Evolutionary conservation across 768 basidiomycete species (phyloP).

Genomic region (Pisolithus microcarpus): DNA sequence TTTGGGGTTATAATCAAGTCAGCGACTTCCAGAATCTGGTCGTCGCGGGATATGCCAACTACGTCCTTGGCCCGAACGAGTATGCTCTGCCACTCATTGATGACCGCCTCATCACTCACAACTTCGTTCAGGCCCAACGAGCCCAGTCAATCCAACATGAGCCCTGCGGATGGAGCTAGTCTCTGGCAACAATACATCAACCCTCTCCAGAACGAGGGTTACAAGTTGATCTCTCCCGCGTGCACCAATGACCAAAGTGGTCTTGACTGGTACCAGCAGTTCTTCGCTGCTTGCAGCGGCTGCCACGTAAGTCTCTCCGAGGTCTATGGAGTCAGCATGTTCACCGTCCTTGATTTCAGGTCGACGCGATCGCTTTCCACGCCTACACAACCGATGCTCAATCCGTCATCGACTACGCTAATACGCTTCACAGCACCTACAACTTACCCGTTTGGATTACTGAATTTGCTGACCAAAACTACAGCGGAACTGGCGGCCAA

Average conservation of each 20-base stretch:
- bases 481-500: conserved; percentile 33
- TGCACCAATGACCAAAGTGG: conserved; percentile 56
- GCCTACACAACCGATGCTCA: conserved; percentile 51
- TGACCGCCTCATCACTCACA: conserved; percentile 4
- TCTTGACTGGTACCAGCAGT: conserved; percentile 55
- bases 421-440: conserved; percentile 39
- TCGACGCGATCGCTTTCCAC: conserved; percentile 57
- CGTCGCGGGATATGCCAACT: conserved; percentile 42
- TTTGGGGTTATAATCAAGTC: conserved; percentile 55
- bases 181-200: conserved; percentile 59
- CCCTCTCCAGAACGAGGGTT: conserved; percentile 51
- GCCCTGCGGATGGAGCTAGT: conserved; percentile 36
- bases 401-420: conserved; percentile 47
- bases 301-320: conserved; percentile 41
- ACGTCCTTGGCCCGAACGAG: conserved; percentile 69
- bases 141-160: conserved; percentile 52
- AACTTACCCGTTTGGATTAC: conserved; percentile 44
- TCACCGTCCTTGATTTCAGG: conserved; percentile 27
- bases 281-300: conserved; percentile 42
- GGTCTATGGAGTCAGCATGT: neutral
- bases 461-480: conserved; percentile 71
- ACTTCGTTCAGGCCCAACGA: conserved; percentile 57
- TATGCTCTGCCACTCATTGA: conserved; percentile 25
- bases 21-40: conserved; percentile 39
- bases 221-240: conserved; percentile 57